Conservation (phyloP, 805 yeast species). For the Lachancea waltii region DNA sequence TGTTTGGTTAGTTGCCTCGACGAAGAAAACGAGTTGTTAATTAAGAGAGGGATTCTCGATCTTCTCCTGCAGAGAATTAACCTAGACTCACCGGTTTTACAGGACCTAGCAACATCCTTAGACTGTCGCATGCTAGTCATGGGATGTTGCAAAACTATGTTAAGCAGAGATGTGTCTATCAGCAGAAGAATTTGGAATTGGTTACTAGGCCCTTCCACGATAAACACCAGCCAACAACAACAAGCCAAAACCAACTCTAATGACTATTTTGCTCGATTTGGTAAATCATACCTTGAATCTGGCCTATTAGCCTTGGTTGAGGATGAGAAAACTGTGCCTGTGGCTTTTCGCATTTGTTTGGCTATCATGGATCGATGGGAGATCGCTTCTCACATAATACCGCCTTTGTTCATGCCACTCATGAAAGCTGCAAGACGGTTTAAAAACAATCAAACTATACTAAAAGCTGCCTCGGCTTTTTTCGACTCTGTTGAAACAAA, state of each 20-base stretch:
- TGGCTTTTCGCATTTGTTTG: conserved; percentile 57
- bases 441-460: conserved; percentile 31
- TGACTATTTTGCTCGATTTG: conserved; percentile 53
- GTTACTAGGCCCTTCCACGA: conserved; percentile 64
- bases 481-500: conserved; percentile 83
- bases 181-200: conserved; percentile 92
- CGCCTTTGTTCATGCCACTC: conserved; percentile 61
- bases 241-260: conserved; percentile 31
- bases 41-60: conserved; percentile 86
- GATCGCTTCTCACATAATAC: conserved; percentile 69
- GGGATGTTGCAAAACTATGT: conserved; percentile 59
- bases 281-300: conserved; percentile 40
- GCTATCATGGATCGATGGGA: conserved; percentile 94
- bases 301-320: conserved; percentile 49
- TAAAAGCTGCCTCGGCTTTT: conserved; percentile 57
- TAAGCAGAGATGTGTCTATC: conserved; percentile 86
- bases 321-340: conserved; percentile 32
- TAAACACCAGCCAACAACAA: conserved; percentile 30
- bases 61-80: conserved; percentile 62
- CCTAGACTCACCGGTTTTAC: conserved; percentile 53
- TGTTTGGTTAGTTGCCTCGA: conserved; percentile 66
- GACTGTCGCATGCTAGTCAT: conserved; percentile 57
- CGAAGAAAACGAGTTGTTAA: conserved; percentile 58
- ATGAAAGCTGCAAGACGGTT: conserved; percentile 41
- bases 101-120: conserved; percentile 38